Conservation (phyloP, 257 asterid genomes). For the Solanum boliviense region DNA sequence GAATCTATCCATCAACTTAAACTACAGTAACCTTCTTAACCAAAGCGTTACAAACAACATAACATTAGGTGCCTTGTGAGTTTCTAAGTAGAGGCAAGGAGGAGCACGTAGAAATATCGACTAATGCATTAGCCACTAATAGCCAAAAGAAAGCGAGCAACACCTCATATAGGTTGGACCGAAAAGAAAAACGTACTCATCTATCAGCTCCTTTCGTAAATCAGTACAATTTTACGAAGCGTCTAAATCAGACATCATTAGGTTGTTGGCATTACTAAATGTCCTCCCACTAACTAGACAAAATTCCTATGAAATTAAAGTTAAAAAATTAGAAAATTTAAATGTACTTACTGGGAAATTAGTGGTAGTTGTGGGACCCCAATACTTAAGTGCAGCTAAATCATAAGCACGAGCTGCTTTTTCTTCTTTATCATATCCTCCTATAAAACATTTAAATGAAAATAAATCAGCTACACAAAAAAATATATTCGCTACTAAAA, state of each 20-base stretch:
- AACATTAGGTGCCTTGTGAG: neutral
- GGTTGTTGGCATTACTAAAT: no score
- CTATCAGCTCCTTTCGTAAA: neutral
- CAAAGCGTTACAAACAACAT: neutral
- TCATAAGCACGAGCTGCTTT: conserved; percentile 91
- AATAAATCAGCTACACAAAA: neutral
- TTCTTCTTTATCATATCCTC: conserved; percentile 94
- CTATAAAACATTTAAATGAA: conserved; percentile 6
- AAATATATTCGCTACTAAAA: neutral
- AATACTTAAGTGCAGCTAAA: conserved; percentile 85
- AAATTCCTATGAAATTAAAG: neutral
- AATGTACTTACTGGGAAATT: conserved; percentile 61
- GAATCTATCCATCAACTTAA: neutral
- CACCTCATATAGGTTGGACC: neutral
- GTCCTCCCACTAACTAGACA: neutral
- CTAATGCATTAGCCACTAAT: no score
- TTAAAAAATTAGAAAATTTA: neutral
- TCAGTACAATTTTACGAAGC: no score
- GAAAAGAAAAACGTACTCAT: no score
- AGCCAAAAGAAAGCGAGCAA: neutral
- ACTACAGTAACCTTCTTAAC: neutral
- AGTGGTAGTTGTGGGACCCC: conserved; percentile 91
- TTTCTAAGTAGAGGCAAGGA: neutral
- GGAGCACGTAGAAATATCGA: neutral
- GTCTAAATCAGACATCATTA: no score